Evolutionary conservation across 805 yeast genomes (phyloP).

Genomic region (Tetrapisispora fleetii): DNA sequence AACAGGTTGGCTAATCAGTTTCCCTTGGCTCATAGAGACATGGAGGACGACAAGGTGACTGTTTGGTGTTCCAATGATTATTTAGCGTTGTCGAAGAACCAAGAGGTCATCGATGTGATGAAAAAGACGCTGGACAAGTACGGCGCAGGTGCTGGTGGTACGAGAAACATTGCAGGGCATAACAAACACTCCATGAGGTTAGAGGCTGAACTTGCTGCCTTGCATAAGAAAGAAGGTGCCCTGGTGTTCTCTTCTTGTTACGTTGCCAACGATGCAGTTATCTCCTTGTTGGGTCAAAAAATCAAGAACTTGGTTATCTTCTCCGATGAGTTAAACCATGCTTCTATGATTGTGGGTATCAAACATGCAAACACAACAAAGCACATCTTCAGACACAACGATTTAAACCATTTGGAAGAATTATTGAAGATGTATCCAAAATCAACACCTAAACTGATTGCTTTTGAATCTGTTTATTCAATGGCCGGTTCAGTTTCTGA

Average conservation of each 20-base stretch:
- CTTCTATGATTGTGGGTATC: conserved; percentile 96
- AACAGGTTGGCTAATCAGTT: conserved; percentile 90
- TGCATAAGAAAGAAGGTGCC: conserved; percentile 92
- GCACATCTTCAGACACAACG: conserved; percentile 86
- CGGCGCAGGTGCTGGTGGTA: conserved; percentile 99
- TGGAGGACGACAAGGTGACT: conserved; percentile 74
- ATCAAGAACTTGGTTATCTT: conserved; percentile 84
- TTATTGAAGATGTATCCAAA: conserved; percentile 71
- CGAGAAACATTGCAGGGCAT: conserved; percentile 98
- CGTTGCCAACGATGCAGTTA: conserved; percentile 93
- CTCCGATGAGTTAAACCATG: conserved; percentile 90
- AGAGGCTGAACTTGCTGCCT: conserved; percentile 78
- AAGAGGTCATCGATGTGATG: conserved; percentile 65
- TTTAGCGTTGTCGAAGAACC: conserved; percentile 85
- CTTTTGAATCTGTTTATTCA: conserved; percentile 94
- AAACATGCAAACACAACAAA: conserved; percentile 81
- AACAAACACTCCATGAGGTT: conserved; percentile 79
- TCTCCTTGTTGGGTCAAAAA: conserved; percentile 83
- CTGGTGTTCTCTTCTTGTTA: conserved; percentile 91
- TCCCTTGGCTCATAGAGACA: conserved; percentile 80
- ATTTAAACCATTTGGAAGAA: conserved; percentile 72
- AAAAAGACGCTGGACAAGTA: conserved; percentile 70
- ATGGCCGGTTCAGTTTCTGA: conserved; percentile 98
- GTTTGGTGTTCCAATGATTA: conserved; percentile 99
- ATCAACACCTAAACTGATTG: conserved; percentile 87